phyloP scores from a whole-genome alignment of 345 rosid species.

The Salix koriyanagi region DNA sequence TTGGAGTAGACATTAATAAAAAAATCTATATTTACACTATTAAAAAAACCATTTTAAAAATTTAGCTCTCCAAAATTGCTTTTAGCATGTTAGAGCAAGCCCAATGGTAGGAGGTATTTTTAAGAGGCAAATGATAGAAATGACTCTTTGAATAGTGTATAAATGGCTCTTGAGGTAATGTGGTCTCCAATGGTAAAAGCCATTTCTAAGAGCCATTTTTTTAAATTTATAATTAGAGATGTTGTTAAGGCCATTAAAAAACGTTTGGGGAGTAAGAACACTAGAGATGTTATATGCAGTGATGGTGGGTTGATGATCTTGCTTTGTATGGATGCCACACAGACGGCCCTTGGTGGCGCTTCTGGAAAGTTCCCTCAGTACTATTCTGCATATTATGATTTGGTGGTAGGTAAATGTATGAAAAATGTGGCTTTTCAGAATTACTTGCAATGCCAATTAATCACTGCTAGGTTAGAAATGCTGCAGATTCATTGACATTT shows the following conservation, averaged over 20 bases:
- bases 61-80: no score
- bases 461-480: background rate
- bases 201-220: no score
- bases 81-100: no score
- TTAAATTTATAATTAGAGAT: no score
- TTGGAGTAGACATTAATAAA: no score
- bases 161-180: no score
- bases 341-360: constrained; percentile 89
- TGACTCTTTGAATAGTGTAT: no score
- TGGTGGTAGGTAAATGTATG: constrained; percentile 69
- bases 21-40: no score
- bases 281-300: constrained; percentile 78
- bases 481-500: background rate
- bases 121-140: no score
- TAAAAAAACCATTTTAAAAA: no score
- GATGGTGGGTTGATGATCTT: constrained; percentile 45
- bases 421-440: background rate
- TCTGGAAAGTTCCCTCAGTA: constrained; percentile 88
- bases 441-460: background rate
- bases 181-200: no score
- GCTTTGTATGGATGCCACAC: constrained; percentile 61
- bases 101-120: no score
- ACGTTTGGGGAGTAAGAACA: constrained; percentile 66
- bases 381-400: constrained; percentile 71
- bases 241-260: constrained; percentile 85